Evolutionary conservation across 495 filamentous ascomycete genomes (phyloP).

Genomic region (Penicillium lividum): DNA sequence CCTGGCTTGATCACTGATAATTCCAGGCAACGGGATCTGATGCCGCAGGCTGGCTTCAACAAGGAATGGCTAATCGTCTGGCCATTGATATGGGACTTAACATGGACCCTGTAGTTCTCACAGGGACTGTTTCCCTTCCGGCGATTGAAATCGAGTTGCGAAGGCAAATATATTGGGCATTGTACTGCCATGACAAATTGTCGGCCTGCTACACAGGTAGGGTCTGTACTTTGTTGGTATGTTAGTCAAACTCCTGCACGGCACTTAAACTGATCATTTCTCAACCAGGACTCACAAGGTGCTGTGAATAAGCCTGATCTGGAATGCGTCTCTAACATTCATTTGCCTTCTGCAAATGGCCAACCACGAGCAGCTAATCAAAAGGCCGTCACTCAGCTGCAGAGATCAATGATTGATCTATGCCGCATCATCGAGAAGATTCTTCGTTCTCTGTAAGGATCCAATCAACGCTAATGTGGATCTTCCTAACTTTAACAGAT

Average conservation of each 20-base stretch:
- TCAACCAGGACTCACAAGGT: slow-evolving; percentile 28
- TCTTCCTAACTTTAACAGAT: slow-evolving; percentile 13
- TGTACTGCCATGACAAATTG: slow-evolving; percentile 35
- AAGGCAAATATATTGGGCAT: slow-evolving; percentile 34
- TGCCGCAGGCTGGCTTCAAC: slow-evolving; percentile 32
- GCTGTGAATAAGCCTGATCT: slow-evolving; percentile 30
- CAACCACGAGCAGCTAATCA: slow-evolving; percentile 18
- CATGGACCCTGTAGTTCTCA: slow-evolving; percentile 29
- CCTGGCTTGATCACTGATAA: neutral
- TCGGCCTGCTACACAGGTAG: slow-evolving; percentile 33
- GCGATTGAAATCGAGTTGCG: slow-evolving; percentile 29
- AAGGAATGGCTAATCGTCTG: slow-evolving; percentile 32
- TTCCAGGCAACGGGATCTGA: slow-evolving; percentile 30
- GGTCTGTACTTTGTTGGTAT: slow-evolving; percentile 34
- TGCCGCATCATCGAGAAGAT: slow-evolving; percentile 33
- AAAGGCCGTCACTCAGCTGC: slow-evolving; percentile 21
- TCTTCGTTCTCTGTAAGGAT: slow-evolving; percentile 26
- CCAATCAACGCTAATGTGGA: neutral
- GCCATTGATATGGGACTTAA: slow-evolving; percentile 34
- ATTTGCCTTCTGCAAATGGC: slow-evolving; percentile 23
- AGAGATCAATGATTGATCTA: slow-evolving; percentile 29
- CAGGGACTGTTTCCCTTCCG: slow-evolving; percentile 22
- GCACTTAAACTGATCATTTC: neutral
- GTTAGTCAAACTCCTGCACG: neutral
- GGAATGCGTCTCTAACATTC: slow-evolving; percentile 15